Percentiles rank a stretch among this genome's conserved stretches.
phyloP scores from a whole-genome alignment of 1,284 basidiomycete species.

The Gomphus sp. region DNA sequence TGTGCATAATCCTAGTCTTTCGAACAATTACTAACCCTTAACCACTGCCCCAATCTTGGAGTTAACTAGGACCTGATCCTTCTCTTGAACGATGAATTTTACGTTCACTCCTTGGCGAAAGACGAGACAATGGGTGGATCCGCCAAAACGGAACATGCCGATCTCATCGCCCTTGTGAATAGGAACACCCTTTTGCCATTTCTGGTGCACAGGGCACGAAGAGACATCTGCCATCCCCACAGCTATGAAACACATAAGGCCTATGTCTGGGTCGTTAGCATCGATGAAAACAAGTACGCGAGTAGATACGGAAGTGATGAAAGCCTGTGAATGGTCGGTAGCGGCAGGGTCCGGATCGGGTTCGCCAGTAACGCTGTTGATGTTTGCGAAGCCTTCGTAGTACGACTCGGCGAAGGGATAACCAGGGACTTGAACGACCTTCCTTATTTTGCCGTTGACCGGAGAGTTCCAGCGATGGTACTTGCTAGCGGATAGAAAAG shows the following conservation, averaged over 20 bases:
- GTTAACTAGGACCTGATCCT: background rate
- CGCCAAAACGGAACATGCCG: slow-evolving; percentile 46
- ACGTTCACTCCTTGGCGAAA: slow-evolving; percentile 17
- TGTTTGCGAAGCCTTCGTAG: slow-evolving; percentile 36
- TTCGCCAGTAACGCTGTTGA: slow-evolving; percentile 10
- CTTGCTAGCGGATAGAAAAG: slow-evolving; percentile 35
- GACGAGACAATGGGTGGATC: slow-evolving; percentile 35
- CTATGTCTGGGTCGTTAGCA: slow-evolving; percentile 38
- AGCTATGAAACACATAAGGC: slow-evolving; percentile 39
- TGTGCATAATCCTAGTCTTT: too few species aligned
- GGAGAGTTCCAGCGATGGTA: slow-evolving; percentile 53
- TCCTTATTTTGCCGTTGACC: slow-evolving; percentile 36
- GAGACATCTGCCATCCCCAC: slow-evolving; percentile 52
- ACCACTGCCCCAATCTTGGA: background rate
- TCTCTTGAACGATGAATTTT: background rate
- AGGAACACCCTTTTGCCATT: slow-evolving; percentile 16
- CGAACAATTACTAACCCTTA: background rate
- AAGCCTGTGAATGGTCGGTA: slow-evolving; percentile 24
- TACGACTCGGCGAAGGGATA: background rate
- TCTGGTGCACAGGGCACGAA: slow-evolving; percentile 28
- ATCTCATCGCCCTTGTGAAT: slow-evolving; percentile 38
- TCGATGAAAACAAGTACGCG: slow-evolving; percentile 45
- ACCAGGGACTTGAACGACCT: slow-evolving; percentile 34
- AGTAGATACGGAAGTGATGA: slow-evolving; percentile 29
- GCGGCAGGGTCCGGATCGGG: slow-evolving; percentile 20